A percentile compares a stretch with the other conserved stretches of the same genome.
Conservation (phyloP, 257 asterid species). For the Nicotiana otophora region DNA sequence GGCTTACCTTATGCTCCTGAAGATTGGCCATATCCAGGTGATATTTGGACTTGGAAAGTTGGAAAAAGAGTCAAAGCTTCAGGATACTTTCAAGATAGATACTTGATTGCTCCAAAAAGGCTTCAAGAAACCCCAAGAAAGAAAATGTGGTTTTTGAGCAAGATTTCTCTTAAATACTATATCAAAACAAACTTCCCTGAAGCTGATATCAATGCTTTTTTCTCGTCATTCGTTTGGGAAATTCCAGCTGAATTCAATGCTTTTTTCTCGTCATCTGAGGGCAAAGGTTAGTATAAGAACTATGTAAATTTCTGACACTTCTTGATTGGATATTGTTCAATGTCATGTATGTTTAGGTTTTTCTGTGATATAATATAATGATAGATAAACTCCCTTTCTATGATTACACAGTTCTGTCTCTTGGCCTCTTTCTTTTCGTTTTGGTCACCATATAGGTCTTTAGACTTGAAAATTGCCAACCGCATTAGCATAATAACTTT, state of each 20-base stretch:
- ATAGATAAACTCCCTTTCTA: not conserved
- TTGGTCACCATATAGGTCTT: not conserved
- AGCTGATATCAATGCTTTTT: constrained; percentile 27
- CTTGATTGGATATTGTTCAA: not conserved
- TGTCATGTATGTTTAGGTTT: not conserved
- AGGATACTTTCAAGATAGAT: constrained; percentile 26
- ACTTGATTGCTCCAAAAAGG: constrained; percentile 30
- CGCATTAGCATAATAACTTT: not conserved
- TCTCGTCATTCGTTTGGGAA: constrained; percentile 35
- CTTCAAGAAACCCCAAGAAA: constrained; percentile 28
- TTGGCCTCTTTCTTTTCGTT: not conserved
- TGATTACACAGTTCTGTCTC: not conserved
- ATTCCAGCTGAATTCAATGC: constrained; percentile 25
- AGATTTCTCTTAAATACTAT: constrained; percentile 13
- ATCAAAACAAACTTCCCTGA: constrained; percentile 26
- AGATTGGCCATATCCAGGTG: constrained; percentile 42
- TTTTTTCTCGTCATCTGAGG: constrained; percentile 12
- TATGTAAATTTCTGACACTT: not conserved
- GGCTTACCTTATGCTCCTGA: constrained; percentile 44
- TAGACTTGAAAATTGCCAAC: not conserved
- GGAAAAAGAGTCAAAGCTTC: constrained; percentile 19
- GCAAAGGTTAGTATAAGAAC: constrained; percentile 20
- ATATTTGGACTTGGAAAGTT: constrained; percentile 45
- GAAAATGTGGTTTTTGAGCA: constrained; percentile 28
- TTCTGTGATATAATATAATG: not conserved